phyloP scores from a whole-genome alignment of 169 alveolate genomes.

The Neospora caninum region DNA sequence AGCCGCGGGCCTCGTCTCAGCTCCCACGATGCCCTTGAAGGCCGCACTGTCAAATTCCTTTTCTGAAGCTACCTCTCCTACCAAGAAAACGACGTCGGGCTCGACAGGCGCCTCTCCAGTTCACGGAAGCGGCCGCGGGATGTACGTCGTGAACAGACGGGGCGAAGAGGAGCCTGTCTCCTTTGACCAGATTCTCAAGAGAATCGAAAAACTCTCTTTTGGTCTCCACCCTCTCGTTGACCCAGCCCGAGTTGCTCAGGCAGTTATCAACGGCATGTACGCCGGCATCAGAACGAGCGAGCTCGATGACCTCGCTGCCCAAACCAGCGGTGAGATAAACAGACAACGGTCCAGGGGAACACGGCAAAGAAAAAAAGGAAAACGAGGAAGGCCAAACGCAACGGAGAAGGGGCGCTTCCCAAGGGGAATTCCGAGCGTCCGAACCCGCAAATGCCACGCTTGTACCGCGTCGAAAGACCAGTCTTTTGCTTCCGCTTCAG shows the following conservation, averaged over 20 bases:
- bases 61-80: not conserved
- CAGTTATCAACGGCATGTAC: constrained; percentile 66
- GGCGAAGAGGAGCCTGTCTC: constrained; percentile 72
- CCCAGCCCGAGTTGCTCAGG: constrained; percentile 39
- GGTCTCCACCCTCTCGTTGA: constrained; percentile 58
- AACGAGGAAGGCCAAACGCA: too few species aligned
- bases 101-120: not conserved
- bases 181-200: constrained; percentile 71
- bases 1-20: not conserved
- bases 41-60: not conserved
- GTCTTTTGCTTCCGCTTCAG: too few species aligned
- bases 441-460: too few species aligned
- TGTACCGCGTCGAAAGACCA: too few species aligned
- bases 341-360: not conserved
- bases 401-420: too few species aligned
- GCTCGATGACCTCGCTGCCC: constrained; percentile 97
- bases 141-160: constrained; percentile 73
- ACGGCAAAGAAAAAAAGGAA: not conserved
- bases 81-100: not conserved
- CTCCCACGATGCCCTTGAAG: not conserved
- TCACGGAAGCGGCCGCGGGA: constrained; percentile 29
- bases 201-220: constrained; percentile 63
- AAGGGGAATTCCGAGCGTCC: too few species aligned
- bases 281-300: constrained; percentile 73
- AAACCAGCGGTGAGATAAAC: constrained; percentile 88